These are phyloP conservation scores for Emericellopsis atlantica DNA, from an alignment of 2,329 filamentous ascomycete species.

Conservation along the genomic window DNA sequence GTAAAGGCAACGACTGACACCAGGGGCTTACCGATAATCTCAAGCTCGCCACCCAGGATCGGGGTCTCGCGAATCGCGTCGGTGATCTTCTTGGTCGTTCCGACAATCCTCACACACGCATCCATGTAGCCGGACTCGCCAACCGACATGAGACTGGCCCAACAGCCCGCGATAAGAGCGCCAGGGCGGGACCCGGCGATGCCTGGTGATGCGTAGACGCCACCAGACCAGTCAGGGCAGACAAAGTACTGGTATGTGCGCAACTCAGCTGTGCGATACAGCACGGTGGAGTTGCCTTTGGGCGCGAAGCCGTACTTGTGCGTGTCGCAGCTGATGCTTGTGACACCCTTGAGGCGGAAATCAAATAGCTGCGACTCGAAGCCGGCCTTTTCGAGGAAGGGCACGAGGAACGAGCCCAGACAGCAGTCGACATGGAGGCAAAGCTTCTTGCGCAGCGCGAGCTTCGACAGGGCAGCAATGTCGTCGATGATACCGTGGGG, in stretches of 20 bases:
- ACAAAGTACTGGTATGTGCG: slow-evolving; percentile 95
- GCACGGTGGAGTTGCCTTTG: slow-evolving; percentile 87
- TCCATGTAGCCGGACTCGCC: slow-evolving; percentile 83
- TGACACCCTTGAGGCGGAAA: slow-evolving; percentile 88
- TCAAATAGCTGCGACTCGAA: slow-evolving; percentile 85
- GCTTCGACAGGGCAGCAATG: slow-evolving; percentile 69
- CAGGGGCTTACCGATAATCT: slow-evolving; percentile 71
- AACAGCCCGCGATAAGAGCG: slow-evolving; percentile 89
- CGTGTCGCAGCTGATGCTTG: slow-evolving; percentile 90
- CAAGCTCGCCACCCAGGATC: slow-evolving; percentile 57
- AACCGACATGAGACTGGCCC: slow-evolving; percentile 80
- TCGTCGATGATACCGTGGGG: slow-evolving; percentile 97
- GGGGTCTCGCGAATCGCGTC: slow-evolving; percentile 60
- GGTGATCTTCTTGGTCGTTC: slow-evolving; percentile 71
- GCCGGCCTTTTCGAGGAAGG: slow-evolving; percentile 84
- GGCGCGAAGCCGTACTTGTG: slow-evolving; percentile 99
- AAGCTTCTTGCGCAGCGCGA: slow-evolving; percentile 67
- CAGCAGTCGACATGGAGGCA: slow-evolving; percentile 97
- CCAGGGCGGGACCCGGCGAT: slow-evolving; percentile 88
- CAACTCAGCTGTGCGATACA: slow-evolving; percentile 72
- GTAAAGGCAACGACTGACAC: slow-evolving; percentile 86
- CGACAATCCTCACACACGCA: slow-evolving; percentile 79
- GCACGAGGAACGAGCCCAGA: slow-evolving; percentile 86
- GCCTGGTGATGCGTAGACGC: slow-evolving; percentile 87
- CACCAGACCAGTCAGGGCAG: slow-evolving; percentile 86